Percentiles rank a stretch among this genome's conserved stretches.
Evolutionary conservation across 306 rosid genomes (phyloP).

Genomic region (Cotoneaster glaucophyllus): DNA sequence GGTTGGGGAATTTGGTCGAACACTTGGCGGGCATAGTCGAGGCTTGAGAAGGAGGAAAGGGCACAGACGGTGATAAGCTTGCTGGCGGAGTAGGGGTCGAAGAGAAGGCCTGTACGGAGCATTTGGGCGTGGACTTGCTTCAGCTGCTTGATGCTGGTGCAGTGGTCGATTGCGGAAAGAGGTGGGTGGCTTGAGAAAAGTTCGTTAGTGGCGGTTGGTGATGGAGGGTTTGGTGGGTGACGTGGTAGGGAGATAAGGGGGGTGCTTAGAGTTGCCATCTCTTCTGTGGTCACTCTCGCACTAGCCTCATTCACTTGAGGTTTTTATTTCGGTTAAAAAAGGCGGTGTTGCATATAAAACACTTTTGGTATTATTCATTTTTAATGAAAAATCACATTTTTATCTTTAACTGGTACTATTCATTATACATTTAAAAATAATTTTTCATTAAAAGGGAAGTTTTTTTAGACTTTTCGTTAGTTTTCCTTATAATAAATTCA

Average conservation of each 20-base stretch:
- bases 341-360: too few species aligned
- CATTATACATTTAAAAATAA: too few species aligned
- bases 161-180: slow-evolving; percentile 25
- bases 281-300: neutral
- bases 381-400: too few species aligned
- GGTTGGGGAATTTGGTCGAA: slow-evolving; percentile 56
- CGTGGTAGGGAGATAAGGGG: slow-evolving; percentile 19
- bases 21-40: slow-evolving; percentile 43
- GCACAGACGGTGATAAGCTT: slow-evolving; percentile 40
- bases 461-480: too few species aligned
- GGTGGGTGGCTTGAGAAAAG: slow-evolving; percentile 12
- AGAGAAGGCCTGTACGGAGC: slow-evolving; percentile 45
- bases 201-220: slow-evolving; percentile 20
- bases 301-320: neutral
- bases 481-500: too few species aligned
- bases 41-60: slow-evolving; percentile 32
- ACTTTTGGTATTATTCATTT: too few species aligned
- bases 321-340: too few species aligned
- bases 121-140: slow-evolving; percentile 56
- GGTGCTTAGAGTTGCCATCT: slow-evolving; percentile 25
- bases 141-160: slow-evolving; percentile 31
- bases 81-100: slow-evolving; percentile 40
- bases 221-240: slow-evolving; percentile 7
- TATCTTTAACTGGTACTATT: too few species aligned
- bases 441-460: too few species aligned